phyloP scores from a whole-genome alignment of 2,329 filamentous ascomycete species.

The Fusarium lateritium region DNA sequence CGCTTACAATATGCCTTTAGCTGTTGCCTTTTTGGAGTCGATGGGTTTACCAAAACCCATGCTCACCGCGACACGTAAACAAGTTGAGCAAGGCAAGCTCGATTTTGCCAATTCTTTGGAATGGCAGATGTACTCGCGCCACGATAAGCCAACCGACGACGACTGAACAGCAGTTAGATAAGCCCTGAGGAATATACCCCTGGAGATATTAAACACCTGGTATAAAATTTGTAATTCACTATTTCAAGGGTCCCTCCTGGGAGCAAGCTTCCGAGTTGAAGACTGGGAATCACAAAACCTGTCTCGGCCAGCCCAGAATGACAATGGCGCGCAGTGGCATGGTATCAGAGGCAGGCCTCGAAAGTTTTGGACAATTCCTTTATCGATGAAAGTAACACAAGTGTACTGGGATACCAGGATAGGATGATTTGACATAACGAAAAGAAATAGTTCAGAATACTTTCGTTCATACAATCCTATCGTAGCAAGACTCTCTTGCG shows the following conservation, averaged over 20 bases:
- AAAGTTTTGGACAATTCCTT: not conserved
- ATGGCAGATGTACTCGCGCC: slow-evolving; percentile 74
- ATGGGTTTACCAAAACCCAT: slow-evolving; percentile 77
- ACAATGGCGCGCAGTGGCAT: not conserved
- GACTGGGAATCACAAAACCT: not conserved
- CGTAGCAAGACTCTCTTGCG: not conserved
- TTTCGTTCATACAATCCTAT: not conserved
- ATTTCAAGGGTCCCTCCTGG: not conserved
- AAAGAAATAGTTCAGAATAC: not conserved
- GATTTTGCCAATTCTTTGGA: slow-evolving; percentile 70
- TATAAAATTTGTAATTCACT: not conserved
- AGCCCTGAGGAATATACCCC: not conserved
- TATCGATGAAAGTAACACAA: not conserved
- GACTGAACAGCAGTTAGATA: slow-evolving; percentile 2
- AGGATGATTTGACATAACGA: not conserved
- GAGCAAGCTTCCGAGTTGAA: not conserved
- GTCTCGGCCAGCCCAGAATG: not conserved
- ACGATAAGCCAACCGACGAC: slow-evolving; percentile 65
- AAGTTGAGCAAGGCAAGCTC: slow-evolving; percentile 73
- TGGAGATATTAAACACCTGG: not conserved
- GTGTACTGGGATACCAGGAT: not conserved
- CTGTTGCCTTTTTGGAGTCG: slow-evolving; percentile 72
- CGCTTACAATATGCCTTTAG: slow-evolving; percentile 53
- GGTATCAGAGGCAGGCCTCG: not conserved
- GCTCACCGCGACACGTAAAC: slow-evolving; percentile 69